phyloP scores from a whole-genome alignment of 768 basidiomycete genomes.

The Suillus luteus region DNA sequence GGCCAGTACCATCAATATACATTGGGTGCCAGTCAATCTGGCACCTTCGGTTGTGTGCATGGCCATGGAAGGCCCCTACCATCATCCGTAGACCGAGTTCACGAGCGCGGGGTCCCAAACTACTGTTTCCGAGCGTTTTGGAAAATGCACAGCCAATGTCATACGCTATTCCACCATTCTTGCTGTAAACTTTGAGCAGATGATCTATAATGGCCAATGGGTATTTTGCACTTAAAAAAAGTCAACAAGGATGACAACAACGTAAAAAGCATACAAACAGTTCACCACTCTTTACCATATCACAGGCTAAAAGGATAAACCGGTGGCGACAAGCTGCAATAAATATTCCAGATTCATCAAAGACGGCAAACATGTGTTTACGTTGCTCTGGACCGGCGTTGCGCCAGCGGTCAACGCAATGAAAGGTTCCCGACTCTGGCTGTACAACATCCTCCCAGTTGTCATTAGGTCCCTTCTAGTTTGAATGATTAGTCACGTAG shows the following conservation, averaged over 20 bases:
- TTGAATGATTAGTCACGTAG: neutral
- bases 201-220: slow-evolving; percentile 17
- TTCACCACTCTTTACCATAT: slow-evolving; percentile 7
- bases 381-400: slow-evolving; percentile 2
- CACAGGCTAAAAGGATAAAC: neutral
- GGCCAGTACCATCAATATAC: too few species aligned
- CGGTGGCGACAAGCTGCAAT: neutral
- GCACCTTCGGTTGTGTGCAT: too few species aligned
- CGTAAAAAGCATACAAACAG: neutral
- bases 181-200: slow-evolving; percentile 19
- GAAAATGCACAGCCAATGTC: slow-evolving; percentile 26
- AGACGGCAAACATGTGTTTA: slow-evolving; percentile 4
- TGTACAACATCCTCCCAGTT: slow-evolving; percentile 1
- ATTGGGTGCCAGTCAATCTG: too few species aligned
- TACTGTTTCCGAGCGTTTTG: too few species aligned
- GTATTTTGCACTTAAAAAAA: too few species aligned
- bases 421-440: neutral
- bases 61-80: too few species aligned
- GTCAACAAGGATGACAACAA: neutral
- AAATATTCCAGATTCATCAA: neutral
- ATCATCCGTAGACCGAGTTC: too few species aligned
- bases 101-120: too few species aligned
- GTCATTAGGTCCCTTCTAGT: neutral
- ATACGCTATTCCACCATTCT: slow-evolving; percentile 21
- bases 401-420: neutral